A percentile compares a stretch with the other conserved stretches of the same genome.
Evolutionary conservation across 768 basidiomycete genomes (phyloP).

Genomic region (Russula sp.): DNA sequence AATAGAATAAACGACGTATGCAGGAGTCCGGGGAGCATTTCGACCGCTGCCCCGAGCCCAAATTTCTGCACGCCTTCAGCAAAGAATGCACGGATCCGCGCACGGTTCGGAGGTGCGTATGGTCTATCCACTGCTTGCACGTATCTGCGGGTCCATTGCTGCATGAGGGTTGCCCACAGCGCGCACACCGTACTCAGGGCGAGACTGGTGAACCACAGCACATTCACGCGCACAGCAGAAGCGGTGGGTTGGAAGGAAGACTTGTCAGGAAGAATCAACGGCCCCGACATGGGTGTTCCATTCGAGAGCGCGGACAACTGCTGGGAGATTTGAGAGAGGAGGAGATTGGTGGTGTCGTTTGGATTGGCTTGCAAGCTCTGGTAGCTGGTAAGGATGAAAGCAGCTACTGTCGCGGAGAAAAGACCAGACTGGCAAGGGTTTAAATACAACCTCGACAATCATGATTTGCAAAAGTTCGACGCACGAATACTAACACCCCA

Average conservation of each 20-base stretch:
- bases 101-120: neutral
- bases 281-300: neutral
- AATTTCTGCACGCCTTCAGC: conserved; percentile 38
- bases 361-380: neutral
- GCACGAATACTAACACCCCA: neutral
- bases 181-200: neutral
- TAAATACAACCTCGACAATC: neutral
- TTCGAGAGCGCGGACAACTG: neutral
- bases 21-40: conserved; percentile 28
- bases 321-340: neutral
- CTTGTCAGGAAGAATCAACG: neutral
- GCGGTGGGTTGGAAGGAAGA: neutral
- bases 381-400: neutral
- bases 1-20: neutral
- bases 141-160: conserved; percentile 1
- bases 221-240: neutral
- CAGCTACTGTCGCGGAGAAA: neutral
- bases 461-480: neutral
- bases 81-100: conserved; percentile 22
- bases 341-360: neutral
- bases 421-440: neutral
- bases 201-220: conserved; percentile 2
- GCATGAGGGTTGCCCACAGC: neutral
- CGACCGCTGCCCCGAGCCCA: conserved; percentile 36
- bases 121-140: neutral